Conservation (phyloP, 2,329 filamentous ascomycete species). For the Botrytis elliptica region DNA sequence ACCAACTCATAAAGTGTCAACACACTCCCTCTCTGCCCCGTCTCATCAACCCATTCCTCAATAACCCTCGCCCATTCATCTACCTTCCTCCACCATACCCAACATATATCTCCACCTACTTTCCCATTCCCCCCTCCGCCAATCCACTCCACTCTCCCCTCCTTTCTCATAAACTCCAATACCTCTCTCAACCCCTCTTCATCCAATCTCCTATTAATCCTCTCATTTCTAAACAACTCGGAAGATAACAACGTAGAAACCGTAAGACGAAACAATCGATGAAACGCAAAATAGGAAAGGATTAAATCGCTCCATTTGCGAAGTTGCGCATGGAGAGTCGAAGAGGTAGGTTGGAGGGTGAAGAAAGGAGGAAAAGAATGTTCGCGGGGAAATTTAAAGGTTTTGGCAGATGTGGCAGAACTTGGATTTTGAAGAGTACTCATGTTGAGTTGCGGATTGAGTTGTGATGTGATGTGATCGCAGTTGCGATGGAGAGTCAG, state of each 20-base stretch:
- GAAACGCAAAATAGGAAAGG: conserved; percentile 76
- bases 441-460: neutral
- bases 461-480: neutral
- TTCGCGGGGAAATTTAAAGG: conserved; percentile 59
- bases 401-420: neutral
- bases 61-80: conserved; percentile 79
- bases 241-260: conserved; percentile 60
- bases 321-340: conserved; percentile 72
- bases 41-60: conserved; percentile 60
- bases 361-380: conserved; percentile 84
- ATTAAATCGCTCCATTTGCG: conserved; percentile 84
- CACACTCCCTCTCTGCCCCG: conserved; percentile 83
- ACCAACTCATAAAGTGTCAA: conserved; percentile 89
- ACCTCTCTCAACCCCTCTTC: conserved; percentile 56
- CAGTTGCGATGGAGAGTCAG: neutral
- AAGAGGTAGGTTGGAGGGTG: conserved; percentile 73
- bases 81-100: conserved; percentile 80
- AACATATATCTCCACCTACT: conserved; percentile 54
- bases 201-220: conserved; percentile 51
- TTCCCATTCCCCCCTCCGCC: conserved; percentile 57
- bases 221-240: conserved; percentile 57
- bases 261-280: conserved; percentile 73
- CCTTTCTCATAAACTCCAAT: conserved; percentile 57
- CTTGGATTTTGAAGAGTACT: conserved; percentile 28
- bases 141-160: conserved; percentile 67